Conservation (phyloP, 257 asterid species). For the Datura wrightii region DNA sequence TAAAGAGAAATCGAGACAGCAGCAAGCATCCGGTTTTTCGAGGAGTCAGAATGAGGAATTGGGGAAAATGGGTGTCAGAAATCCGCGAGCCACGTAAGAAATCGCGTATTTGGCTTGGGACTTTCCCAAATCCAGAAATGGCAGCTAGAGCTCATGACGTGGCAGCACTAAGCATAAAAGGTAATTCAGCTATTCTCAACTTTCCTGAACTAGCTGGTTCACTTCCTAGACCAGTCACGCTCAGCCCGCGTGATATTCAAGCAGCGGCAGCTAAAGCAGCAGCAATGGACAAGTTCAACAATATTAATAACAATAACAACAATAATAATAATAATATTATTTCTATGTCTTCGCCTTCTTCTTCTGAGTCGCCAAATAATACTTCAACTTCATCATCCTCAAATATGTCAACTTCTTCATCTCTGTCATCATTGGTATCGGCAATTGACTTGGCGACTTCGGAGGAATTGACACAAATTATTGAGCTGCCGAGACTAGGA, state of each 20-base stretch:
- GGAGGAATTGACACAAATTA: conserved; percentile 71
- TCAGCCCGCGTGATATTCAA: conserved; percentile 76
- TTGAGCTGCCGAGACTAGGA: conserved; percentile 73
- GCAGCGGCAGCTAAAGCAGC: conserved; percentile 91
- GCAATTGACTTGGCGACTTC: conserved; percentile 47
- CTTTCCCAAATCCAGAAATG: conserved; percentile 84
- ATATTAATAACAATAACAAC: background rate
- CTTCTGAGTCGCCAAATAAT: conserved; percentile 14
- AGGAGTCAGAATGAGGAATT: conserved; percentile 84
- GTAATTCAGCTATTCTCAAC: conserved; percentile 70
- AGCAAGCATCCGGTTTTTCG: conserved; percentile 71
- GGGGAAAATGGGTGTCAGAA: conserved; percentile 98
- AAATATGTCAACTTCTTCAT: conserved; percentile 37
- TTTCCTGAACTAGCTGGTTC: conserved; percentile 63
- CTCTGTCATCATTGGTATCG: conserved; percentile 50
- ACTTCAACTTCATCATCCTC: conserved; percentile 18
- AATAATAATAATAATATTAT: conserved; percentile 20
- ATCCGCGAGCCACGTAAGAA: conserved; percentile 86
- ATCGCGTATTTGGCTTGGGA: conserved; percentile 85
- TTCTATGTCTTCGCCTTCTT: background rate
- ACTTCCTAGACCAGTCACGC: conserved; percentile 71
- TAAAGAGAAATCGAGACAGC: conserved; percentile 54
- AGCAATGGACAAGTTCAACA: conserved; percentile 66
- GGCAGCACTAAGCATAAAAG: conserved; percentile 80
- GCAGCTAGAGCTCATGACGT: conserved; percentile 97